Conservation (phyloP, 2,329 filamentous ascomycete genomes). For the Ophiostoma himal-ulmi region DNA sequence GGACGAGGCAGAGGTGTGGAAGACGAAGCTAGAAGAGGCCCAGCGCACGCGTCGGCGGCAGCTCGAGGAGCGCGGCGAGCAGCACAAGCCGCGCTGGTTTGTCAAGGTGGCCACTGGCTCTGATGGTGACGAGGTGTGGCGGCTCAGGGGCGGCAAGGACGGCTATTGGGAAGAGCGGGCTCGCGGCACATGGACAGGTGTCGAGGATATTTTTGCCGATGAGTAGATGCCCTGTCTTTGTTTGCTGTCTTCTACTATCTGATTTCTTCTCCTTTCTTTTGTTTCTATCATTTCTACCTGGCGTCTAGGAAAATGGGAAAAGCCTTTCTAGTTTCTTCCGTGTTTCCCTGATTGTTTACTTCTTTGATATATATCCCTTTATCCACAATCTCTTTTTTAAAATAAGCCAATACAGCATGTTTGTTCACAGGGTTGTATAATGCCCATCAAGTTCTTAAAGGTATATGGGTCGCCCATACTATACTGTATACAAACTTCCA, state of each 20-base stretch:
- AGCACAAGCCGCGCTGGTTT: slow-evolving; percentile 79
- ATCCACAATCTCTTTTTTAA: background rate
- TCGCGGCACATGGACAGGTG: slow-evolving; percentile 58
- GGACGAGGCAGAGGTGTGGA: slow-evolving; percentile 77
- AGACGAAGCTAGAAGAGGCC: slow-evolving; percentile 76
- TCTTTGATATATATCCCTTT: background rate
- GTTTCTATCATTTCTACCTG: background rate
- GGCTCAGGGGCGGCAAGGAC: slow-evolving; percentile 72
- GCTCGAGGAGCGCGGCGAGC: slow-evolving; percentile 68
- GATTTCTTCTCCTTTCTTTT: background rate
- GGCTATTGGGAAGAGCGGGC: slow-evolving; percentile 89
- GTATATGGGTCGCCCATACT: background rate
- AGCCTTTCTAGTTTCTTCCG: slow-evolving; percentile 8
- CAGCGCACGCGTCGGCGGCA: slow-evolving; percentile 70
- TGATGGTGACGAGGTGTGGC: slow-evolving; percentile 64
- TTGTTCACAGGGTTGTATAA: background rate
- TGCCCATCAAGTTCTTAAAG: background rate
- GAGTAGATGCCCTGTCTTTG: background rate
- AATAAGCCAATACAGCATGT: background rate
- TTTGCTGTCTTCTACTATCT: background rate
- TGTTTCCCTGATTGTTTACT: background rate
- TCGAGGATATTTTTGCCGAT: slow-evolving; percentile 45
- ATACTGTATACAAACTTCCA: background rate
- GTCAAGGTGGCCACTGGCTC: slow-evolving; percentile 56
- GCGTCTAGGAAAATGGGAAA: slow-evolving; percentile 14